phyloP scores from a whole-genome alignment of 257 asterid genomes.

The Solanum appendiculatum region DNA sequence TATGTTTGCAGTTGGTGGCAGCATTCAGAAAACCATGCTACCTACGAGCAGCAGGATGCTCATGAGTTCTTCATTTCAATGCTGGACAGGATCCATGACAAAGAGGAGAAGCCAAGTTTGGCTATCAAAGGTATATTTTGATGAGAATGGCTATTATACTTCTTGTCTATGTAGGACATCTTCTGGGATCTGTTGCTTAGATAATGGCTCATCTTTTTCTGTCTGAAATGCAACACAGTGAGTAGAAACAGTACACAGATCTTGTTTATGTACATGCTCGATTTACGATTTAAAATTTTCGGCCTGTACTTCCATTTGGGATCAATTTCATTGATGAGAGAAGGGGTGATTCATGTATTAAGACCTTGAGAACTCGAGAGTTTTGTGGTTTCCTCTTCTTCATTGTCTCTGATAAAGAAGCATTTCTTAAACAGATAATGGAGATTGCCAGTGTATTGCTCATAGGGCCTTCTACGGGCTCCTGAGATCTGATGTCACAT shows the following conservation, averaged over 20 bases:
- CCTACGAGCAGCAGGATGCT: constrained; percentile 92
- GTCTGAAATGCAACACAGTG: background rate
- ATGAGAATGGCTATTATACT: background rate
- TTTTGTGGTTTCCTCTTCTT: background rate
- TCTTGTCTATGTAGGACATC: background rate
- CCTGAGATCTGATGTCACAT: constrained; percentile 77
- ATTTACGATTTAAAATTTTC: background rate
- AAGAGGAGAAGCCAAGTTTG: constrained; percentile 51
- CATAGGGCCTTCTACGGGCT: constrained; percentile 74
- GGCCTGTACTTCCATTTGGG: background rate
- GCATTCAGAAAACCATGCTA: constrained; percentile 87
- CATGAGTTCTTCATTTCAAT: constrained; percentile 90
- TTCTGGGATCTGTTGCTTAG: background rate
- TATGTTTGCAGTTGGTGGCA: constrained; percentile 88
- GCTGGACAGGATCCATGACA: constrained; percentile 84
- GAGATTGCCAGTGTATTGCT: constrained; percentile 72
- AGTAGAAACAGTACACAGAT: background rate
- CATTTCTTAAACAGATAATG: constrained; percentile 45
- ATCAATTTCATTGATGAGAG: background rate
- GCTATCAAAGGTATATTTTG: constrained; percentile 32
- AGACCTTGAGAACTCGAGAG: background rate
- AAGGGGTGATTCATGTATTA: background rate
- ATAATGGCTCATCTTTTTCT: background rate
- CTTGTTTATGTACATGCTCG: background rate
- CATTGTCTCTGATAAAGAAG: background rate